phyloP scores from a whole-genome alignment of 192 early-diverging fungal species.

The Linnemannia zychae region DNA sequence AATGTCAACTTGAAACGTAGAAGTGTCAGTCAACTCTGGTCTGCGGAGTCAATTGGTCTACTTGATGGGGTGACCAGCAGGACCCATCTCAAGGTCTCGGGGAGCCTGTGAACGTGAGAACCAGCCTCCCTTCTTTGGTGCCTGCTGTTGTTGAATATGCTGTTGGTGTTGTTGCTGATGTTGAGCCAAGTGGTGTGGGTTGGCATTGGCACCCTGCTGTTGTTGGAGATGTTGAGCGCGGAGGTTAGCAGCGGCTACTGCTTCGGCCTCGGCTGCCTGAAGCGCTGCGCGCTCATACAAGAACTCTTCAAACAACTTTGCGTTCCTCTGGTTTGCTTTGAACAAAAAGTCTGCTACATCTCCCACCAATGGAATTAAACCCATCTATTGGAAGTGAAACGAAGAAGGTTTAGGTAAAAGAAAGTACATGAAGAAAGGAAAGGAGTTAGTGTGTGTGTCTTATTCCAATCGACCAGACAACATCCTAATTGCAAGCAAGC shows the following conservation, averaged over 20 bases:
- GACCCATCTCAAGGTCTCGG: too few relatives aligned
- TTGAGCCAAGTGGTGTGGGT: neutral
- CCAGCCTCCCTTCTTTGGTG: neutral
- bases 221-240: constrained; percentile 1
- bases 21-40: too few relatives aligned
- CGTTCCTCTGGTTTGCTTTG: constrained; percentile 67
- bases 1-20: too few relatives aligned
- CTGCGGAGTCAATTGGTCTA: too few relatives aligned
- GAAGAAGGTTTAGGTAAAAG: neutral
- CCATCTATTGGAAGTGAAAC: constrained; percentile 44
- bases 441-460: constrained; percentile 8
- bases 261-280: constrained; percentile 22
- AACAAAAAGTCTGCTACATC: constrained; percentile 65
- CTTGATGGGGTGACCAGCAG: too few relatives aligned
- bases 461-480: neutral
- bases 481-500: neutral
- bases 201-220: neutral
- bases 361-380: constrained; percentile 64
- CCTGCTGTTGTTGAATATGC: neutral
- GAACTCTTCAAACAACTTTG: constrained; percentile 62
- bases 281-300: constrained; percentile 48
- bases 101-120: neutral
- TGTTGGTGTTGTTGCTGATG: neutral
- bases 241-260: neutral
- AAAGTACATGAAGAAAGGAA: neutral